Evolutionary conservation across 2,329 filamentous ascomycete genomes (phyloP).

Genomic region (Ilyonectria mors-panacis): DNA sequence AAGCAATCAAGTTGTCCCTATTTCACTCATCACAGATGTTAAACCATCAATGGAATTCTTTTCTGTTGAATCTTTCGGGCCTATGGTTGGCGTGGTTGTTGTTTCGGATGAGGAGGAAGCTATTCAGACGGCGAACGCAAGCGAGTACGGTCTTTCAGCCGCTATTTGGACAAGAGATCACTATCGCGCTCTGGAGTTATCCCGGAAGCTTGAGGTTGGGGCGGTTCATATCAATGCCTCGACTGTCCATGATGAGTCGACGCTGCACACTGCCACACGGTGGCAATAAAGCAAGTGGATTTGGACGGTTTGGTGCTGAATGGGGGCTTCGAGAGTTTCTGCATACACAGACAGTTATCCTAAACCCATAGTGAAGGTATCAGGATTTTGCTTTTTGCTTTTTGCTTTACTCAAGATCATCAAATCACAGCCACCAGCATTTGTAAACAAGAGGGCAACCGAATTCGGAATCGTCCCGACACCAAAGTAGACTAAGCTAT

Average conservation of each 20-base stretch:
- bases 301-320: neutral
- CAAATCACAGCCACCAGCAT: too few relatives aligned
- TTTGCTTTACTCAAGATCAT: too few relatives aligned
- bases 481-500: too few relatives aligned
- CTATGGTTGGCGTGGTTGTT: neutral
- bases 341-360: neutral
- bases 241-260: conserved; percentile 1
- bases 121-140: neutral
- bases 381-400: too few relatives aligned
- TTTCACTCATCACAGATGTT: neutral
- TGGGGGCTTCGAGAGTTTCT: conserved; percentile 2
- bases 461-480: too few relatives aligned
- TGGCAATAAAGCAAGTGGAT: neutral
- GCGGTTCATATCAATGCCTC: conserved; percentile 5
- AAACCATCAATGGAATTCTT: neutral
- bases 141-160: neutral
- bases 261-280: neutral
- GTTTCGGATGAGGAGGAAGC: neutral
- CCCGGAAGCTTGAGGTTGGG: neutral
- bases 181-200: neutral
- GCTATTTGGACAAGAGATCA: neutral
- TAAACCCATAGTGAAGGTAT: neutral
- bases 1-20: neutral
- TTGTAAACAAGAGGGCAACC: too few relatives aligned
- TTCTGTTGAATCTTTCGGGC: neutral